A percentile compares a stretch with the other conserved stretches of the same genome.
phyloP scores from a whole-genome alignment of 1,139 yeast genomes.

The Pichia sp. region DNA sequence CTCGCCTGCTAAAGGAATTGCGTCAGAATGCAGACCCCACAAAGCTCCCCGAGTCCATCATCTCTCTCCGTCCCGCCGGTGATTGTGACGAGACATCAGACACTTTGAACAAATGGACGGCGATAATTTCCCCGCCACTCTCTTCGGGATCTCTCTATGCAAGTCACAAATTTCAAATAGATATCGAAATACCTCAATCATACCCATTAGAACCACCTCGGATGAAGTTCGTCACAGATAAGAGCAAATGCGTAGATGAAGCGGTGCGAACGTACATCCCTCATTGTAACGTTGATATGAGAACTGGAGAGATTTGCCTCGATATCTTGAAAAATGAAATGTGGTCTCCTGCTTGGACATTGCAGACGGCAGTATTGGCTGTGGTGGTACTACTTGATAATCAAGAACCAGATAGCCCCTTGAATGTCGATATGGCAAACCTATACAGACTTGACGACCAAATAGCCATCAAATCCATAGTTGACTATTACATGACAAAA shows the following conservation, averaged over 20 bases:
- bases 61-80: constrained; percentile 17
- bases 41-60: constrained; percentile 4
- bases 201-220: constrained; percentile 73
- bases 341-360: constrained; percentile 92
- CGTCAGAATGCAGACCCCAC: constrained; percentile 13
- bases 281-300: constrained; percentile 68
- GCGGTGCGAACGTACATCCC: too few species aligned
- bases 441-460: constrained; percentile 52
- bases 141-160: constrained; percentile 42
- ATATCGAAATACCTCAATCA: constrained; percentile 11
- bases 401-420: constrained; percentile 84
- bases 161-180: constrained; percentile 39
- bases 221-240: constrained; percentile 39
- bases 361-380: constrained; percentile 64
- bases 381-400: constrained; percentile 59
- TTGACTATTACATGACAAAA: constrained; percentile 40
- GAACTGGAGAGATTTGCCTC: constrained; percentile 77
- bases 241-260: too few species aligned
- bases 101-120: constrained; percentile 52
- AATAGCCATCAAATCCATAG: constrained; percentile 52
- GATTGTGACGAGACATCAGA: too few species aligned
- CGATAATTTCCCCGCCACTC: constrained; percentile 49
- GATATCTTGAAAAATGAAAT: constrained; percentile 55
- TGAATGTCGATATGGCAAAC: constrained; percentile 83
- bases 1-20: constrained; percentile 43